Conservation (phyloP, 2,329 filamentous ascomycete species). For the Beauveria caledonica region DNA sequence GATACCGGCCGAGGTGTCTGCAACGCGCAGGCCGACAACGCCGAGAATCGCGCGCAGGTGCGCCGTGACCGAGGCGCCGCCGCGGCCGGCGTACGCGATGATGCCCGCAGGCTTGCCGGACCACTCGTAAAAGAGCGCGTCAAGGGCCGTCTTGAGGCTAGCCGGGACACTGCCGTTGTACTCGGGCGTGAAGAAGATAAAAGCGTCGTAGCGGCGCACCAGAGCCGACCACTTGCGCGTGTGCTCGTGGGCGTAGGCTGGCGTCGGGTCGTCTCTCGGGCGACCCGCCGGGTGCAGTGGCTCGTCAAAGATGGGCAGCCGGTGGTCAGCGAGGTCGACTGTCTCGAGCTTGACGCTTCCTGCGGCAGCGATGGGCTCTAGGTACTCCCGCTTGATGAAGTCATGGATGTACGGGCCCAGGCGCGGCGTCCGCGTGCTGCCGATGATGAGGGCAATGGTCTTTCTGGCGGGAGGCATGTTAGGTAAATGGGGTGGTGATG, state of each 20-base stretch:
- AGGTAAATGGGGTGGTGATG: not conserved
- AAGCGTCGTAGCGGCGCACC: slow-evolving; percentile 33
- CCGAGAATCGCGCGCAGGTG: slow-evolving; percentile 4
- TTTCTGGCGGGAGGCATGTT: slow-evolving; percentile 7
- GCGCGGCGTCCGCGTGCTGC: slow-evolving; percentile 25
- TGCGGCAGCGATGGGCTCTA: slow-evolving; percentile 18
- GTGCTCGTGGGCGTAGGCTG: slow-evolving; percentile 28
- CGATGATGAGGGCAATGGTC: slow-evolving; percentile 27
- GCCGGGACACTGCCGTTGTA: slow-evolving; percentile 47
- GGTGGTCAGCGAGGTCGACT: slow-evolving; percentile 29
- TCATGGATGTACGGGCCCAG: slow-evolving; percentile 24
- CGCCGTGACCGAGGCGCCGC: slow-evolving; percentile 21
- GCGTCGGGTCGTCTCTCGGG: slow-evolving; percentile 19
- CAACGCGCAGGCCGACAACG: slow-evolving; percentile 1
- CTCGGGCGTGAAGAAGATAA: slow-evolving; percentile 36
- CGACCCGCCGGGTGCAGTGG: slow-evolving; percentile 26
- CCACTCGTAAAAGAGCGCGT: slow-evolving; percentile 50
- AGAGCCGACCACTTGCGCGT: slow-evolving; percentile 32
- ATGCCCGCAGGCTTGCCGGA: slow-evolving; percentile 42
- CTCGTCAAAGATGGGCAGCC: slow-evolving; percentile 35
- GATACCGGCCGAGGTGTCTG: not conserved
- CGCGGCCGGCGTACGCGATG: slow-evolving; percentile 43
- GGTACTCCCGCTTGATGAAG: slow-evolving; percentile 20
- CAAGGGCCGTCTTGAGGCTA: slow-evolving; percentile 48
- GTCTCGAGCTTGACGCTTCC: slow-evolving; percentile 17